Evolutionary conservation across 2,329 filamentous ascomycete genomes (phyloP), one percentile per base, ranked within the genome.

Genomic region (Diaporthe citriasiana): DNA sequence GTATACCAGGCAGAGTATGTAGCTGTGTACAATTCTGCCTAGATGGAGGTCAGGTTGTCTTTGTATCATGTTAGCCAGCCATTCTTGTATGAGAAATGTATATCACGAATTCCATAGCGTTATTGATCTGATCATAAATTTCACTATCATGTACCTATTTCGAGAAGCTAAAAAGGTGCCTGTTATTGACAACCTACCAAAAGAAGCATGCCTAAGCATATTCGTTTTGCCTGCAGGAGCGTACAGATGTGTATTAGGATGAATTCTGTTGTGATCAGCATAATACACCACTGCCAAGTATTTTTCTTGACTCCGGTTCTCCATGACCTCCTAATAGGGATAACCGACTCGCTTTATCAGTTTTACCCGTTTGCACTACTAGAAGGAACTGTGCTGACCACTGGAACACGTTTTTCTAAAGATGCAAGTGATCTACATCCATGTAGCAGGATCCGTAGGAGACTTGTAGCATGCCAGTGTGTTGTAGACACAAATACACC

Each of bases 1-100:
- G 45, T 53, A 4, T 53, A 53, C n/a, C 47, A 68, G 47, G 63
- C 63, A n/a, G 63, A 68, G 47, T 68, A 68, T 22, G n/a, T 68
- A 9, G 63, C 63, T 4, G 63, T 68, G 4, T 68, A 68, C 15
- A 68, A 68, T 10, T 53, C 63, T 13, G 63, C 45, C 3, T 68
- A 53, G 47, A 22, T 40, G 45, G 5, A 15, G 2, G n/a, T 15
- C 9, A 9, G 22, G 10, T 22, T 38, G 7, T 38, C 27, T 40
- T 38, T 63, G 27, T 50, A 50, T n/a, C 30, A 35, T 47, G 13
- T 45, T 13, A 25, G 42, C 9, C 27, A 30, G 27, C 40, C 27
- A 30, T 50, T 65, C 27, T 65, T 65, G 42, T 35, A 50, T 17
- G 27, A 65, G 42, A 33, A 22, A 35, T 27, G 60, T 25, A 42